phyloP scores from a whole-genome alignment of 768 basidiomycete genomes.

The Tricholomella constricta region DNA sequence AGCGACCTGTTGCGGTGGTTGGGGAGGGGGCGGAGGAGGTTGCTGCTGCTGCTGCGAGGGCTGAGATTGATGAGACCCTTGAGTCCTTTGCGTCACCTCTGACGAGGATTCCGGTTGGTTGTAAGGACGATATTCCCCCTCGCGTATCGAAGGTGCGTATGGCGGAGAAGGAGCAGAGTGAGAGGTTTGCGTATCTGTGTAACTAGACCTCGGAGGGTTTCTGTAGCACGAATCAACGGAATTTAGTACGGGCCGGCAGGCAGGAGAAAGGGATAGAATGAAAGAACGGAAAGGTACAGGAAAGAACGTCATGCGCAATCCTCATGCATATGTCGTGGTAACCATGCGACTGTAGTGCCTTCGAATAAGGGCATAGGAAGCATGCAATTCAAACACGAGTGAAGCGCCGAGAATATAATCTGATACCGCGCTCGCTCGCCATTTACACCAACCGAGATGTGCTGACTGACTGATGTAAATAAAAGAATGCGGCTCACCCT shows the following conservation, averaged over 20 bases:
- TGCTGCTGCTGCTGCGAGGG: constrained; percentile 27
- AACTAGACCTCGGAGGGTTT: constrained; percentile 50
- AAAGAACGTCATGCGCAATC: constrained; percentile 16
- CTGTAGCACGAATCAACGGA: constrained; percentile 33
- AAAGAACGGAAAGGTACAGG: constrained; percentile 26
- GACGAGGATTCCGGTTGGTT: constrained; percentile 42
- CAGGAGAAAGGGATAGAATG: constrained; percentile 17
- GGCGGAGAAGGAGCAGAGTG: constrained; percentile 50
- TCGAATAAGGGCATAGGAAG: neutral
- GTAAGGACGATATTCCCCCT: constrained; percentile 49
- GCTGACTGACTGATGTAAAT: neutral
- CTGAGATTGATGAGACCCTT: constrained; percentile 28
- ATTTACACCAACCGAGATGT: neutral
- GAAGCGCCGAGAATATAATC: neutral
- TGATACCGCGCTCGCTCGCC: neutral
- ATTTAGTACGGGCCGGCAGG: constrained; percentile 15
- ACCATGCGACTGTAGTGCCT: neutral
- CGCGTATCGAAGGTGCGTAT: constrained; percentile 42
- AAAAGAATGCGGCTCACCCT: constrained; percentile 53
- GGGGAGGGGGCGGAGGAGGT: constrained; percentile 41
- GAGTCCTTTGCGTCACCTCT: constrained; percentile 42
- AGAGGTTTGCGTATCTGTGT: constrained; percentile 47
- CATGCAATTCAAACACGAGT: neutral
- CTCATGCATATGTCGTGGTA: neutral
- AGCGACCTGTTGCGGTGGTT: constrained; percentile 26